Evolutionary conservation across 2,329 filamentous ascomycete species (phyloP).

Genomic region (Didymella lethalis): DNA sequence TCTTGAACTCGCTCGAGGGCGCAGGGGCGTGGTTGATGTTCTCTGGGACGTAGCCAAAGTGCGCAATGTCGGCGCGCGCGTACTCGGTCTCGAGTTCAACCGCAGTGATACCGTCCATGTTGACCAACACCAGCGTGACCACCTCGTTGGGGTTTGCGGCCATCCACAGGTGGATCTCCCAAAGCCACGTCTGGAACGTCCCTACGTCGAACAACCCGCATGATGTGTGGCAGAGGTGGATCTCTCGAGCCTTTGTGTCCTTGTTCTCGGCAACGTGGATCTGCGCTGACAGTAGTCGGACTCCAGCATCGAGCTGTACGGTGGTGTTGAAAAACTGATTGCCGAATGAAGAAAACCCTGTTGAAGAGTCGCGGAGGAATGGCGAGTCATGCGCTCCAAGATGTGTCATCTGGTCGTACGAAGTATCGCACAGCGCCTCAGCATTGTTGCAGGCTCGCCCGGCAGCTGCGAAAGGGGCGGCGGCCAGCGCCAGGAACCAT

Average conservation of each 20-base stretch:
- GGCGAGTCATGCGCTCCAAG: conserved; percentile 77
- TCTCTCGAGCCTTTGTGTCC: conserved; percentile 45
- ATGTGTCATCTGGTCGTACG: conserved; percentile 77
- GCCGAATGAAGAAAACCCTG: conserved; percentile 66
- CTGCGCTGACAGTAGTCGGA: conserved; percentile 74
- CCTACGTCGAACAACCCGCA: conserved; percentile 74
- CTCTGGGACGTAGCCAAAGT: conserved; percentile 45
- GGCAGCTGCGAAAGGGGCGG: conserved; percentile 7
- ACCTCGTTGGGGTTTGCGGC: conserved; percentile 73
- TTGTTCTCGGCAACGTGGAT: conserved; percentile 66
- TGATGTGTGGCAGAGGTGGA: conserved; percentile 72
- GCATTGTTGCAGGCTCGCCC: conserved; percentile 76
- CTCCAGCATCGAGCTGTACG: conserved; percentile 72
- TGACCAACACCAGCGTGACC: conserved; percentile 75
- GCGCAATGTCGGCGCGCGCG: conserved; percentile 60
- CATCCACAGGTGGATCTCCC: conserved; percentile 70
- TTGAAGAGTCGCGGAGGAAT: conserved; percentile 70
- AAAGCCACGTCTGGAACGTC: conserved; percentile 68
- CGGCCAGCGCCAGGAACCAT: conserved; percentile 22
- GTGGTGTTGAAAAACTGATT: conserved; percentile 78
- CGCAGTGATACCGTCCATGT: conserved; percentile 65
- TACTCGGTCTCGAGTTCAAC: conserved; percentile 60
- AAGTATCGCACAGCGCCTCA: conserved; percentile 69
- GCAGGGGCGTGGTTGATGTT: conserved; percentile 61
- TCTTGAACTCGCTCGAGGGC: conserved; percentile 55